phyloP scores from a whole-genome alignment of 495 filamentous ascomycete species.

The Baudoinia panamericana region DNA sequence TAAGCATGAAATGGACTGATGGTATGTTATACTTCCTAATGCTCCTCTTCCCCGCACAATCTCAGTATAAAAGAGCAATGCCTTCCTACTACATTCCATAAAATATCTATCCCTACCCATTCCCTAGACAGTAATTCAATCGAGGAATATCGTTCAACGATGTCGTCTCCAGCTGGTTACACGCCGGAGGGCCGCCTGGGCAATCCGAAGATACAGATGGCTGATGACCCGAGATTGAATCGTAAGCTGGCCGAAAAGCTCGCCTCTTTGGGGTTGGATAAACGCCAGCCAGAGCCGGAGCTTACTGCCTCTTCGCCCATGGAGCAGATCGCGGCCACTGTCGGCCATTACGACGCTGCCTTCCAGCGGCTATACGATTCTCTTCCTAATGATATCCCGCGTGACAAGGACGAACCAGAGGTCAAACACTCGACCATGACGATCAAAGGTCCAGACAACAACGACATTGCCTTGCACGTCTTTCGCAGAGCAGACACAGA shows the following conservation, averaged over 20 bases:
- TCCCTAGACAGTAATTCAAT: too few relatives aligned
- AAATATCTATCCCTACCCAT: too few relatives aligned
- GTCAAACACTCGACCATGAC: conserved; percentile 3
- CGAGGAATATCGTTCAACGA: too few relatives aligned
- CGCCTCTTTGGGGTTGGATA: background rate
- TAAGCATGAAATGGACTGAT: too few relatives aligned
- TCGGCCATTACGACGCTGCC: background rate
- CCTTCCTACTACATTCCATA: too few relatives aligned
- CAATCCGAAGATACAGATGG: background rate
- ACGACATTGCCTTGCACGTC: conserved; percentile 15
- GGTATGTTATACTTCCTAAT: too few relatives aligned
- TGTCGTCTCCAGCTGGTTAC: too few relatives aligned
- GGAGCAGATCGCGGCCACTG: background rate
- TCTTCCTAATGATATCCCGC: conserved; percentile 1
- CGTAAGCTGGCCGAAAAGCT: background rate
- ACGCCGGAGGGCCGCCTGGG: conserved; percentile 3
- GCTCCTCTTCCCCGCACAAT: too few relatives aligned
- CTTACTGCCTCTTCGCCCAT: background rate
- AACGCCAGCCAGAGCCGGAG: background rate
- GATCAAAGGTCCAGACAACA: conserved; percentile 13
- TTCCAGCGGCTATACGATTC: conserved; percentile 4
- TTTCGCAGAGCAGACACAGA: conserved; percentile 3
- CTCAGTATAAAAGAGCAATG: too few relatives aligned
- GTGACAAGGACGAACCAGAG: conserved; percentile 9
- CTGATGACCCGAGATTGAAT: background rate